phyloP scores from a whole-genome alignment of 2,329 filamentous ascomycete species.

The Alternaria sp. region DNA sequence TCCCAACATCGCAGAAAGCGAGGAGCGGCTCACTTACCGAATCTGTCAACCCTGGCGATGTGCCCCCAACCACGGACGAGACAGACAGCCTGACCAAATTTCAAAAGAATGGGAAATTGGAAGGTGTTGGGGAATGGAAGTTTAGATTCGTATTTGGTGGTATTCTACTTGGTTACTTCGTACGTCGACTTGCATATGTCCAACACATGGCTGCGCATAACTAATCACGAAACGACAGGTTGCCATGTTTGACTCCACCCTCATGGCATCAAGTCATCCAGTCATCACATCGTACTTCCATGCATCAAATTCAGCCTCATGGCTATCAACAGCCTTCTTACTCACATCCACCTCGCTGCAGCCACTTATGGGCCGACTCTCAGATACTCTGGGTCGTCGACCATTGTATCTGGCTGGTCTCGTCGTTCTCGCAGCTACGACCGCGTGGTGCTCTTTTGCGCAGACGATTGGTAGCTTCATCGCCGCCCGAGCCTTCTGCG shows the following conservation, averaged over 20 bases:
- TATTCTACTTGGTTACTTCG: slow-evolving; percentile 47
- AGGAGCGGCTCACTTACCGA: slow-evolving; percentile 32
- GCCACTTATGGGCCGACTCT: slow-evolving; percentile 75
- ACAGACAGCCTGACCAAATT: slow-evolving; percentile 31
- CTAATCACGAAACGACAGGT: slow-evolving; percentile 51
- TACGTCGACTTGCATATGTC: slow-evolving; percentile 24
- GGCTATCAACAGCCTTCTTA: slow-evolving; percentile 80
- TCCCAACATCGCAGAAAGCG: slow-evolving; percentile 30
- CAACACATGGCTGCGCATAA: neutral
- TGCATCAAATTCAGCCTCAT: slow-evolving; percentile 78
- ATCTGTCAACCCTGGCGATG: slow-evolving; percentile 31
- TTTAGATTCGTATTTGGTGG: slow-evolving; percentile 49
- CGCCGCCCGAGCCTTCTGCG: slow-evolving; percentile 71
- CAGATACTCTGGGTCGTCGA: slow-evolving; percentile 75
- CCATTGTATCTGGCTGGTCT: slow-evolving; percentile 69
- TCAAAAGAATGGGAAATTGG: slow-evolving; percentile 41
- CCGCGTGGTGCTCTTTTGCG: slow-evolving; percentile 72
- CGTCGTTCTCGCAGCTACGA: slow-evolving; percentile 68
- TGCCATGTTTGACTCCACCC: slow-evolving; percentile 72
- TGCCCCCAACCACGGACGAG: slow-evolving; percentile 21
- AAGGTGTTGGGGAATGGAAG: slow-evolving; percentile 38
- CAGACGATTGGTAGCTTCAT: slow-evolving; percentile 73
- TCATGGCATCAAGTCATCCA: slow-evolving; percentile 82
- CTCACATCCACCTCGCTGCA: slow-evolving; percentile 79
- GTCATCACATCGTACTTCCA: slow-evolving; percentile 82